phyloP scores from a whole-genome alignment of 306 rosid species.

The Acacia acuminata region DNA sequence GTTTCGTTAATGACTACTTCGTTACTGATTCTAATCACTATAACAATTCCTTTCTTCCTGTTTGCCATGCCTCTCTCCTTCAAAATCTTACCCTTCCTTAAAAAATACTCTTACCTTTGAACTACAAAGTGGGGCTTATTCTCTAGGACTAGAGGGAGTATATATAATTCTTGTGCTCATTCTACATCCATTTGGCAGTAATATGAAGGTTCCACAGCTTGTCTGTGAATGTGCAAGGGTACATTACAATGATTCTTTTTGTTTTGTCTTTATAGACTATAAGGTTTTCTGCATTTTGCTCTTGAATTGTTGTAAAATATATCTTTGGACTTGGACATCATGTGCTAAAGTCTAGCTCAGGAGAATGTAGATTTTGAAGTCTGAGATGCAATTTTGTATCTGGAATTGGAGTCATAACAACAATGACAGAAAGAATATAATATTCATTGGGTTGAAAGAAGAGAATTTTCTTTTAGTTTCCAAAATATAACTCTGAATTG shows the following conservation, averaged over 20 bases:
- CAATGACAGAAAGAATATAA: neutral
- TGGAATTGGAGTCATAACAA: neutral
- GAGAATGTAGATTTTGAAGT: neutral
- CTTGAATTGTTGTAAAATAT: neutral
- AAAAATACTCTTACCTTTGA: too few relatives aligned
- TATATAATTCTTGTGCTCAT: neutral
- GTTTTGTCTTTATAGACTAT: neutral
- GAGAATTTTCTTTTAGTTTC: neutral
- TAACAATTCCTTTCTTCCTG: slow-evolving; percentile 34
- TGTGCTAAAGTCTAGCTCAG: neutral
- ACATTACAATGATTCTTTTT: neutral
- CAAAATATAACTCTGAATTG: neutral
- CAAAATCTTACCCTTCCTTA: slow-evolving; percentile 34
- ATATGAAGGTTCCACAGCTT: neutral
- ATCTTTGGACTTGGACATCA: neutral
- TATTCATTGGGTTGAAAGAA: neutral
- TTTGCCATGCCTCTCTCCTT: slow-evolving; percentile 38
- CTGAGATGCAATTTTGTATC: neutral
- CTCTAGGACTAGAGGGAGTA: too few relatives aligned
- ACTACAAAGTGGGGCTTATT: too few relatives aligned
- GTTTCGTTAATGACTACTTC: too few relatives aligned
- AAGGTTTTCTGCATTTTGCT: neutral
- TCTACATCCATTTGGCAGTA: neutral
- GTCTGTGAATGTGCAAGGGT: neutral
- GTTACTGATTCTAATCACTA: slow-evolving; percentile 23